Base-by-base conservation (phyloP, 169 alveolate genomes). In the Plasmodium berghei region DNA sequence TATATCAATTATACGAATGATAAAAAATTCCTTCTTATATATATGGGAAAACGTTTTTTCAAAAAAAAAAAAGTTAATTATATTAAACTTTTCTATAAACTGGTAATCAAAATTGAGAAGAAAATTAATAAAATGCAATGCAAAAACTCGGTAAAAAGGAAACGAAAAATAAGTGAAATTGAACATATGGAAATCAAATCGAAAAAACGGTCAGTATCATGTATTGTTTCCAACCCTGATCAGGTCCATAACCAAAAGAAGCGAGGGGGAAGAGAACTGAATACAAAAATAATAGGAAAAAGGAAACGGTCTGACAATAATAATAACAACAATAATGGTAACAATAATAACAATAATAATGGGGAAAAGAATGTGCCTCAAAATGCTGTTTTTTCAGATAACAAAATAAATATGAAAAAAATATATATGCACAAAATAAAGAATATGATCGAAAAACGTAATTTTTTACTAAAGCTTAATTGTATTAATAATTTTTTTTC, bases 401-500 rank as follows among this genome's bases (percentile, higher is more conserved):
- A 28, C 4, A 2, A 28, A 28, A 0, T 28, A 28, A 28, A 28
- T 28, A 5, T 9, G 59, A 69, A 70, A 22, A 69, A 71, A 70
- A 71, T 45, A 16, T 62, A 83, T 20, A 71, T 58, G 46, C 61
- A 72, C 22, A 71, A 28, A 71, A 59, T 86, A 61, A 86, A 86
- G 22, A 70, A 34, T 48, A 62, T 72, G 52, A 71, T 86, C 70
- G 91, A 86, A 48, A 86, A 86, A 54, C 69, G 80, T 18, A 86
- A 86, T 26, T 86, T 86, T 49, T 20, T 24, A 14, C 58, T 72
- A 9, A 86, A 71, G 46, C 42, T 69, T 48, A 86, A 71, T 26
- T 59, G 72, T 5, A 86, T 86, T 49, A 66, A 86, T 71, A 10
- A 34, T 10, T 86, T 71, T 46, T 59, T 86, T 46, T 71, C 91